Base-by-base conservation (phyloP, 306 rosid species). In the Sophora flavescens region DNA sequence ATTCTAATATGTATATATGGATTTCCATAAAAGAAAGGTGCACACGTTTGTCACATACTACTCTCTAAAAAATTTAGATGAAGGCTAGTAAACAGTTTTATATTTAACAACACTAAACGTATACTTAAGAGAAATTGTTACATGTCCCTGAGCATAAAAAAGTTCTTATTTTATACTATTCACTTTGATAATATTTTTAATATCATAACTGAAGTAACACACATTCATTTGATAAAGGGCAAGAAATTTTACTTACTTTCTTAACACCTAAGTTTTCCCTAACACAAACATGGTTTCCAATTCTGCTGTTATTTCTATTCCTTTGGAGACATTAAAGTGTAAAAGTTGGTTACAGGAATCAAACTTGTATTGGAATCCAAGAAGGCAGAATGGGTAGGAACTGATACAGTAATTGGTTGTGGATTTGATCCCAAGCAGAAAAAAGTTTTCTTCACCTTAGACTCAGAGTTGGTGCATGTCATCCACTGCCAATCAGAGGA, bases 391-490 rank as follows among this genome's bases (percentile, higher is more conserved):
- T 96, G 99, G 99, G 86, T 87, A 75, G 85, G 81, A 81, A 57
- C 63, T 10, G 90, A 88, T 60, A 89, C 83, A 68, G 98, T 92
- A 51, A 83, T 92, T 56, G 99, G 99, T 3, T 92, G 97, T 50
- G 98, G 99, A 8, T 96, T 76, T 71, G 98, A 96, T 82, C 98
- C 98, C 0, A 87, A 78, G 66, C 87, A 87, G 70, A 92, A 90
- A 81, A 91, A 89, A 76, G 98, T 92, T 14, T 92, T 85, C 84
- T 96, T 92, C 91, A 96, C 99, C 9, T 72, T 92, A 18, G 91
- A 87, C 54, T 92, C 99, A 54, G 88, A 91, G 59, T 70, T 96
- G 51, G 88, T 91, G 14, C 99, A 92, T 47, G 86, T 87, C 11
- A 73, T 96, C 8, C 76, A 91, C 77, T 89, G 97, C 76, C 84